phyloP scores from a whole-genome alignment of 106 monocot genomes.

The Amphibolis antarctica region DNA sequence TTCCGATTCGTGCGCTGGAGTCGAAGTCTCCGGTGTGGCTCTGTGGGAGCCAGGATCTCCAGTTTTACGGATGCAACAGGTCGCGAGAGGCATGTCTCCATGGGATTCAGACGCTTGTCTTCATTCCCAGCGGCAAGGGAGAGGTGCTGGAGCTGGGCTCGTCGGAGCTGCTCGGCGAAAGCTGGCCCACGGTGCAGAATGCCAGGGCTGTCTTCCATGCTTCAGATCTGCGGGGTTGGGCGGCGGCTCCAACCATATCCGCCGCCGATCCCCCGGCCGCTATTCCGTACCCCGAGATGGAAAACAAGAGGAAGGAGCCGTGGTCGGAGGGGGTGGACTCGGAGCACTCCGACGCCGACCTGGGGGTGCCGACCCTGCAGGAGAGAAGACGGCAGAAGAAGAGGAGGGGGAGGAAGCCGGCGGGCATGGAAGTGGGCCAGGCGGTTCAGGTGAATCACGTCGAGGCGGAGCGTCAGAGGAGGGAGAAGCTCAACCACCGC shows the following conservation, averaged over 20 bases:
- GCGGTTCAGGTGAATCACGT: conserved; percentile 16
- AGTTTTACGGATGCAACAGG: conserved; percentile 13
- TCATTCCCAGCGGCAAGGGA: conserved; percentile 8
- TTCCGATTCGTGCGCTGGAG: conserved; percentile 29
- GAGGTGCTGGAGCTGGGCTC: conserved; percentile 22
- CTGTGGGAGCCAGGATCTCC: conserved; percentile 9
- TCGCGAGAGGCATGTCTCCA: conserved; percentile 13
- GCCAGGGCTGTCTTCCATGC: conserved; percentile 5
- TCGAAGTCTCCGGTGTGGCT: conserved; percentile 14
- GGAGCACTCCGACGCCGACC: conserved; percentile 2
- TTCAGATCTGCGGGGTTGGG: too few relatives aligned
- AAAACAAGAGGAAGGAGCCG: conserved; percentile 3
- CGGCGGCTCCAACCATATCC: background rate
- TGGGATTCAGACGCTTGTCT: conserved; percentile 16
- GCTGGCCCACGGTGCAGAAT: conserved; percentile 14
- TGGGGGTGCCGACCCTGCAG: background rate
- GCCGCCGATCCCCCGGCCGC: background rate
- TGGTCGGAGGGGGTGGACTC: conserved; percentile 1
- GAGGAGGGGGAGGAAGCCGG: conserved; percentile 4
- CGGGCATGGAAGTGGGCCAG: too few relatives aligned
- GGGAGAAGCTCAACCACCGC: conserved; percentile 29
- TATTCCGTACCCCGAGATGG: background rate
- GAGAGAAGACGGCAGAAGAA: background rate
- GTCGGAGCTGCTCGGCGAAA: conserved; percentile 14
- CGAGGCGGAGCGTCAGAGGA: conserved; percentile 17